Evolutionary conservation across 2,329 filamentous ascomycete genomes (phyloP).

Genomic region (Aspergillus spinulosporus): DNA sequence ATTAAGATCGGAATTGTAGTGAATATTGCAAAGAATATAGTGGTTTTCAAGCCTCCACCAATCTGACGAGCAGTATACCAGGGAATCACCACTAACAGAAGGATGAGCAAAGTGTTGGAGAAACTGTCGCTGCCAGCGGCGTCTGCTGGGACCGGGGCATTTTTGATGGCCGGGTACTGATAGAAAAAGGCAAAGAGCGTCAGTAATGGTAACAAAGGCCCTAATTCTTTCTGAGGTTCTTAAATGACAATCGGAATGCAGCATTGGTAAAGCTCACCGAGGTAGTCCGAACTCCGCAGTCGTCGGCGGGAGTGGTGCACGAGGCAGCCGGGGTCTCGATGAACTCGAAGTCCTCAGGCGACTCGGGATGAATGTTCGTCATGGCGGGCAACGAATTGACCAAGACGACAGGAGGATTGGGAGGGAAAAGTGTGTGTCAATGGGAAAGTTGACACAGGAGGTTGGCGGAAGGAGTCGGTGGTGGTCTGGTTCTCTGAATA

Average conservation of each 20-base stretch:
- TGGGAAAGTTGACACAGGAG: constrained; percentile 16
- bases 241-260: background rate
- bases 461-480: constrained; percentile 10
- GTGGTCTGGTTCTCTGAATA: constrained; percentile 5
- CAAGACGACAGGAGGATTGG: constrained; percentile 24
- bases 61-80: constrained; percentile 80
- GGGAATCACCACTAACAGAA: constrained; percentile 69
- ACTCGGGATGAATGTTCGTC: constrained; percentile 47
- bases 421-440: constrained; percentile 22
- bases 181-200: constrained; percentile 8
- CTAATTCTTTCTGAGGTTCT: background rate
- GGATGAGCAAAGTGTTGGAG: constrained; percentile 76
- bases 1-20: constrained; percentile 76
- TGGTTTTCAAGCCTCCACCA: constrained; percentile 81
- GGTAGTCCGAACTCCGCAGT: constrained; percentile 64
- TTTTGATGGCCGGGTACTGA: constrained; percentile 86
- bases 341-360: constrained; percentile 52
- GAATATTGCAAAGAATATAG: constrained; percentile 80
- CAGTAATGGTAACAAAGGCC: background rate
- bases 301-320: constrained; percentile 51
- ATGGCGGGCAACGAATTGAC: constrained; percentile 34
- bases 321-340: constrained; percentile 62
- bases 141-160: constrained; percentile 90
- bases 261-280: constrained; percentile 48
- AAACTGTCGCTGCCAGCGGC: constrained; percentile 80